A percentile compares a stretch with the other conserved stretches of the same genome.
Conservation (phyloP, 805 yeast species). For the Saccharomyces kudriavzevii region DNA sequence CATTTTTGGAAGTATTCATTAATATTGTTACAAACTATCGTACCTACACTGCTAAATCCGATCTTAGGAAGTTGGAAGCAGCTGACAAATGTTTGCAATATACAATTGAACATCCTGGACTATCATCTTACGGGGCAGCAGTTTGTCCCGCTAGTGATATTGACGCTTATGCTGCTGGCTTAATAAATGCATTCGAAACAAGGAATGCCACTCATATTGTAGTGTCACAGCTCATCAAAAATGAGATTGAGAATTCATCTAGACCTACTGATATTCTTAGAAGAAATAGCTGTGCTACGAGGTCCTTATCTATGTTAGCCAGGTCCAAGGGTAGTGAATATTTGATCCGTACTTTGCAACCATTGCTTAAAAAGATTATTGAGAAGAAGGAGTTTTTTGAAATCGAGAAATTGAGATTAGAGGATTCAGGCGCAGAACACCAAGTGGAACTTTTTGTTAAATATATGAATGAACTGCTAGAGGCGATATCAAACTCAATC, state of each 20-base stretch:
- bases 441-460: constrained; percentile 44
- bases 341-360: constrained; percentile 43
- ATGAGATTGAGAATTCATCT: constrained; percentile 53
- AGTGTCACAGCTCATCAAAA: constrained; percentile 46
- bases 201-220: constrained; percentile 38
- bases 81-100: constrained; percentile 26
- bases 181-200: constrained; percentile 46
- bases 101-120: constrained; percentile 33
- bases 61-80: constrained; percentile 21
- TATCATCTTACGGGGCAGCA: constrained; percentile 47
- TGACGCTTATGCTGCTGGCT: constrained; percentile 59
- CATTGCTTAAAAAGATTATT: constrained; percentile 47
- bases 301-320: constrained; percentile 64
- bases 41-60: constrained; percentile 20
- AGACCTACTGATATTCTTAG: constrained; percentile 68
- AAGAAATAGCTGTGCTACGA: constrained; percentile 74
- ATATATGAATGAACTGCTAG: constrained; percentile 49
- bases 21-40: constrained; percentile 43
- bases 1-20: constrained; percentile 71
- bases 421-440: constrained; percentile 33
- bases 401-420: constrained; percentile 43
- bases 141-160: constrained; percentile 63
- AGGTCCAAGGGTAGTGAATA: constrained; percentile 58
- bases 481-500: constrained; percentile 48
- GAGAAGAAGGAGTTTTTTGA: constrained; percentile 50